Evolutionary conservation across 2,329 filamentous ascomycete genomes (phyloP), one percentile per base, ranked within the genome.

Genomic region (Hypomyces perniciosus): DNA sequence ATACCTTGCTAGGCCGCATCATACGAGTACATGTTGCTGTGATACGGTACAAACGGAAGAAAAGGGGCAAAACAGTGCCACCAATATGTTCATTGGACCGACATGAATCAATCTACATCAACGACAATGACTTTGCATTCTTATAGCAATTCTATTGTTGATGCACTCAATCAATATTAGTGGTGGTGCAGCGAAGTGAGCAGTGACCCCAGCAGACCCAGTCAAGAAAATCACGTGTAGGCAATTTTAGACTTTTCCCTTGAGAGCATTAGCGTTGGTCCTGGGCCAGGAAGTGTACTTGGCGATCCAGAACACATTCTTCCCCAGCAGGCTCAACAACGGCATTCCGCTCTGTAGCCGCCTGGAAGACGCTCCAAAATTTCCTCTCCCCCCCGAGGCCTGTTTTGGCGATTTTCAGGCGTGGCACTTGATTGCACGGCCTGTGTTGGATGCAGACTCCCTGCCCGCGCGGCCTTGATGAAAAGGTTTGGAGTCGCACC

Each of bases 401-500:
- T 26, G 20, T 40, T 35, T 55, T 46, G 53, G 52, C 56, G 54
- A 61, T 52, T 55, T 59, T 40, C 52, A 54, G 54, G 55, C 59
- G 54, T 55, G 46, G 51, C 53, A 41, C 45, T 55, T 49, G 54
- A 65, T 64, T 66, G 60, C 60, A 62, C 58, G 52, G 57, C 59
- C 54, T 55, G 54, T 60, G 61, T 58, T 65, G 62, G 62, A 63
- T 66, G 63, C 60, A 58, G 61, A 59, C 60, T 59, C 46, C 55
- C 57, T 56, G 50, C 57, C 63, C 57, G 60, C 62, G 60, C 64
- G 62, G 61, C 60, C 59, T 68, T 60, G 63, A 69, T 61, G 58
- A 65, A 67, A 63, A 60, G 64, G 59, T 65, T 64, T 68, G 62
- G 65, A 67, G 69, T 72, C 67, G 68, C 66, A 72, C 68, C 68